These are phyloP conservation scores for Inosperma sp. DNA, from an alignment of 768 basidiomycete genomes.

Conservation along the genomic window DNA sequence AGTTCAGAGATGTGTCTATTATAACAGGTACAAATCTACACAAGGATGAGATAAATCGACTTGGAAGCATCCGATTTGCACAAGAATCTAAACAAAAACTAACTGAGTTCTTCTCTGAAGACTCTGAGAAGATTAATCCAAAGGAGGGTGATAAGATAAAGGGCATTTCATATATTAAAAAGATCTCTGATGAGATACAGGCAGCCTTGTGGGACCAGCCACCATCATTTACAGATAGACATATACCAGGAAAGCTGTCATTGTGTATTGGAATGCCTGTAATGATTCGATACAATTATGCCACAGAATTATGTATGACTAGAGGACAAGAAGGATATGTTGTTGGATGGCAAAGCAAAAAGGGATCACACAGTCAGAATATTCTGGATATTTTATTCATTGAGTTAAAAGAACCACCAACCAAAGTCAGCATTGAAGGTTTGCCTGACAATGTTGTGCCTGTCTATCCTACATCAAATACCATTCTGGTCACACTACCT, in stretches of 20 bases:
- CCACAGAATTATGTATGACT: slow-evolving; percentile 20
- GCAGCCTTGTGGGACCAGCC: slow-evolving; percentile 15
- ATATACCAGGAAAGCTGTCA: slow-evolving; percentile 22
- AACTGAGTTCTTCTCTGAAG: slow-evolving; percentile 22
- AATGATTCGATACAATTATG: slow-evolving; percentile 30
- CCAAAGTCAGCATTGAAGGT: slow-evolving; percentile 17
- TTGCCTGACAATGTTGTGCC: slow-evolving; percentile 32
- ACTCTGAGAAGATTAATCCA: not conserved
- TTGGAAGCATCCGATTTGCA: slow-evolving; percentile 23
- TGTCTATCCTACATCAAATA: slow-evolving; percentile 7
- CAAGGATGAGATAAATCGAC: slow-evolving; percentile 25
- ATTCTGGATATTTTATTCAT: slow-evolving; percentile 29
- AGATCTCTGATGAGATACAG: not conserved
- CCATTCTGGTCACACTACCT: slow-evolving; percentile 13
- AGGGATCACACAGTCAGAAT: slow-evolving; percentile 5
- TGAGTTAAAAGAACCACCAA: slow-evolving; percentile 21
- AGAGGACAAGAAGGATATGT: slow-evolving; percentile 19
- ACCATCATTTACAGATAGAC: slow-evolving; percentile 14
- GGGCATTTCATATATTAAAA: not conserved
- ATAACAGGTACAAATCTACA: slow-evolving; percentile 26
- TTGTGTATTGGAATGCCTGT: slow-evolving; percentile 33
- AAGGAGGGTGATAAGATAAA: not conserved
- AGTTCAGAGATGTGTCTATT: slow-evolving; percentile 25
- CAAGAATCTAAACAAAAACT: slow-evolving; percentile 17
- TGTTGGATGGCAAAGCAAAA: slow-evolving; percentile 11